These are phyloP conservation scores for Acer saccharum DNA, from an alignment of 345 rosid genomes.

Conservation along the genomic window DNA sequence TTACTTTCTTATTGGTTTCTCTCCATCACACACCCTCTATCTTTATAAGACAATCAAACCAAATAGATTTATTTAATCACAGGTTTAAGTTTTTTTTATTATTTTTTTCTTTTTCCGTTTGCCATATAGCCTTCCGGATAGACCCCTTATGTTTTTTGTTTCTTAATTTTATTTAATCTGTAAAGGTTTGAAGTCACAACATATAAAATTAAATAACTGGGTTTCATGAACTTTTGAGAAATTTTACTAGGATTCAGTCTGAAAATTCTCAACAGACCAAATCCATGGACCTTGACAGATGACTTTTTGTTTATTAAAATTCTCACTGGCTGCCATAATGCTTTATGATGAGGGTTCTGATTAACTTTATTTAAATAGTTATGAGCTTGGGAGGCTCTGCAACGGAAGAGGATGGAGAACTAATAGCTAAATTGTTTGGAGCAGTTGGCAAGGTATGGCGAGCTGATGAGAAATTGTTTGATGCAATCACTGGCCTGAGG, in stretches of 20 bases:
- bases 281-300: background rate
- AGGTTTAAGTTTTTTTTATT: background rate
- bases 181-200: background rate
- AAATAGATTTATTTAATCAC: background rate
- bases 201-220: background rate
- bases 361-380: constrained; percentile 36
- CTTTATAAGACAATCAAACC: background rate
- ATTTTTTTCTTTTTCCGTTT: background rate
- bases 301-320: background rate
- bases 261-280: background rate
- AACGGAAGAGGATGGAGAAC: constrained; percentile 71
- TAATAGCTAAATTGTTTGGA: constrained; percentile 72
- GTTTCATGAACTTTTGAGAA: background rate
- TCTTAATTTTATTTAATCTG: background rate
- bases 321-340: background rate
- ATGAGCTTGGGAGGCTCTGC: constrained; percentile 84
- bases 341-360: background rate
- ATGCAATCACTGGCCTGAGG: constrained; percentile 95
- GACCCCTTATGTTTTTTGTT: background rate
- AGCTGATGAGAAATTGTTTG: constrained; percentile 86
- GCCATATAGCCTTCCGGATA: background rate
- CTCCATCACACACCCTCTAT: background rate
- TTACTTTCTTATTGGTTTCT: background rate
- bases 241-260: background rate
- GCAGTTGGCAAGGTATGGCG: constrained; percentile 83